These are phyloP conservation scores for Trifolium dubium DNA, from an alignment of 306 rosid species.

Conservation along the genomic window DNA sequence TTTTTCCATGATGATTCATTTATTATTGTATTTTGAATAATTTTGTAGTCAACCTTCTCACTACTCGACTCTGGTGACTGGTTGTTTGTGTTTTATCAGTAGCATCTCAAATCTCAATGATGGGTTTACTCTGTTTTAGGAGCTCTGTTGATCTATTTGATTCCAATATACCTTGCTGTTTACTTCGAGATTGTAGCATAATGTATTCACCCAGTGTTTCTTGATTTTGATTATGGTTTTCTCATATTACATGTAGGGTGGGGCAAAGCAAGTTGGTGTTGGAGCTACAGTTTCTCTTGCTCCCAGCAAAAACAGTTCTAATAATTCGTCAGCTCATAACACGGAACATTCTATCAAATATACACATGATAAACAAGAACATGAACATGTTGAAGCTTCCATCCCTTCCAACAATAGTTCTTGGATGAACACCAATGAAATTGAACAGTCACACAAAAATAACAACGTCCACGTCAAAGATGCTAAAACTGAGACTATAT, in stretches of 20 bases:
- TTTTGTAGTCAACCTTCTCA: constrained; percentile 14
- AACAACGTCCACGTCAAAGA: constrained; percentile 40
- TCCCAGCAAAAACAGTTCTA: constrained; percentile 49
- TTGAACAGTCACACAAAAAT: constrained; percentile 57
- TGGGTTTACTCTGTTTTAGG: not conserved
- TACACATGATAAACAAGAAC: constrained; percentile 44
- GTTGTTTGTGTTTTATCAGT: constrained; percentile 31
- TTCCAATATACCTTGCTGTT: constrained; percentile 1
- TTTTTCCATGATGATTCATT: constrained; percentile 12
- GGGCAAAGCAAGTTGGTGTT: constrained; percentile 60
- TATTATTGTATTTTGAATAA: not conserved
- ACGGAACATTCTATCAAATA: constrained; percentile 44
- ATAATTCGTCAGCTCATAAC: constrained; percentile 43
- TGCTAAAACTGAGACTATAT: constrained; percentile 51
- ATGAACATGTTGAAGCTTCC: constrained; percentile 51
- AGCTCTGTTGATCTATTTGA: constrained; percentile 3
- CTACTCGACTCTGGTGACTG: constrained; percentile 31
- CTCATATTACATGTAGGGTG: constrained; percentile 59
- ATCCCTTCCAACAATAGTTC: constrained; percentile 47
- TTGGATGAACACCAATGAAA: constrained; percentile 48
- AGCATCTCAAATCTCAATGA: constrained; percentile 14
- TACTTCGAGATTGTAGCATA: constrained; percentile 7
- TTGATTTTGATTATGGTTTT: constrained; percentile 21
- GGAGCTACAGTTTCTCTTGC: constrained; percentile 53
- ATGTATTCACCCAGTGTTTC: constrained; percentile 23